These are phyloP conservation scores for Stylonectria norvegica DNA, from an alignment of 2,329 filamentous ascomycete species.

Conservation along the genomic window DNA sequence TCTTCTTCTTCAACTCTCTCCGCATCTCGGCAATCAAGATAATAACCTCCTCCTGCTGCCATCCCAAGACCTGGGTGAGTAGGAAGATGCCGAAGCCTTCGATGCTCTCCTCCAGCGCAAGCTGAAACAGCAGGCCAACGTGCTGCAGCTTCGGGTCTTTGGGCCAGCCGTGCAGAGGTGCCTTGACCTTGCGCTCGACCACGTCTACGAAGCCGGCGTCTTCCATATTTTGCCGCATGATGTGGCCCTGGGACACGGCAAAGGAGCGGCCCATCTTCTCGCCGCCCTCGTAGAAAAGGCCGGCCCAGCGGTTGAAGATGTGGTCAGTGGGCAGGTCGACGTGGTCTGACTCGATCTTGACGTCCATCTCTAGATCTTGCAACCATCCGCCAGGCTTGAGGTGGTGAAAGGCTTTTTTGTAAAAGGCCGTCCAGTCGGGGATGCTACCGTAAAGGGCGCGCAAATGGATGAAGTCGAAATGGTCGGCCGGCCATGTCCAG, in stretches of 20 bases:
- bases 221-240: slow-evolving; percentile 14
- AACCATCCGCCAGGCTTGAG: background rate
- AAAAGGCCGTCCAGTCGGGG: background rate
- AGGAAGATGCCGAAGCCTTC: slow-evolving; percentile 30
- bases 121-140: slow-evolving; percentile 34
- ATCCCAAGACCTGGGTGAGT: slow-evolving; percentile 28
- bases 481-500: background rate
- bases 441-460: background rate
- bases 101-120: slow-evolving; percentile 27
- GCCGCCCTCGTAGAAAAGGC: background rate
- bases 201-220: background rate
- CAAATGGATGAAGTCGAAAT: background rate
- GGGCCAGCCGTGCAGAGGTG: background rate
- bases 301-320: background rate
- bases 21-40: slow-evolving; percentile 23
- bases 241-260: slow-evolving; percentile 11
- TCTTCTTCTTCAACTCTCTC: slow-evolving; percentile 12
- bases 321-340: background rate
- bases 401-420: background rate
- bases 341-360: background rate
- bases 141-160: slow-evolving; percentile 32
- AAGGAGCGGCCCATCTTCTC: background rate
- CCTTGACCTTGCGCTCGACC: background rate
- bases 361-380: background rate
- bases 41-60: slow-evolving; percentile 25